Base-by-base conservation (phyloP, 73 alveolate genomes). In the Paramecium caudatum region DNA sequence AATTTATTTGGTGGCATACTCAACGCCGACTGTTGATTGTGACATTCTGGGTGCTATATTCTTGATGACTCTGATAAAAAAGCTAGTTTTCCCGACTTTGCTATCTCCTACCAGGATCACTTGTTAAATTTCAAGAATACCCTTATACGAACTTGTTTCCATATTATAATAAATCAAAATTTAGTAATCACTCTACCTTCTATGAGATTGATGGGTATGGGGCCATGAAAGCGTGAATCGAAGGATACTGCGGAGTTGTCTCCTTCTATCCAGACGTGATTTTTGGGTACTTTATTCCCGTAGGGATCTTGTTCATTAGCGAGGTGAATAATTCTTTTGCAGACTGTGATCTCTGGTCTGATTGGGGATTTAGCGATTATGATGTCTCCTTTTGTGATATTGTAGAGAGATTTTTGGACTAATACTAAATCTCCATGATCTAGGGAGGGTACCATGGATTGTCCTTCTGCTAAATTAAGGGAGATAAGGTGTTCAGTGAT, bases 51-150 rank as follows among this genome's bases (percentile, higher is more conserved):
- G 83, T 6, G 48, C 48, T 37, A 86, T 78, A 17, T 48, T 50
- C 16, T 86, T 86, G 19, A 25, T 86, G 33, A 47, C 63, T 86
- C 90, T 86, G 7, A 63, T 63, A 70, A 86, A 86, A 80, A 62
- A 86, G 46, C 93, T 95, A 17, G 97, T 82, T 83, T 95, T 95
- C 39, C 98, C 98, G 4, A 94, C 98, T 17, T 95, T 95, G 15
- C 96, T 83, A 69, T 95, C 98, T 30, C 98, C 98, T 19, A 92
- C 94, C 33, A 95, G 85, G 63, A 95, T 90, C 6, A 95, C 93
- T 86, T 19, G 21, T 27, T 12, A 7, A 8, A 49, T 16, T 12
- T 19, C 5, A 27, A 23, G 23, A 16, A 19, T 55, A 55, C 70
- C 70, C 25, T 49, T 49, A 7, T 49, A 49, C 27, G 80, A 23